Percentiles rank a stretch among this genome's conserved stretches.
Conservation (phyloP, 257 asterid genomes). For the Datura wrightii region DNA sequence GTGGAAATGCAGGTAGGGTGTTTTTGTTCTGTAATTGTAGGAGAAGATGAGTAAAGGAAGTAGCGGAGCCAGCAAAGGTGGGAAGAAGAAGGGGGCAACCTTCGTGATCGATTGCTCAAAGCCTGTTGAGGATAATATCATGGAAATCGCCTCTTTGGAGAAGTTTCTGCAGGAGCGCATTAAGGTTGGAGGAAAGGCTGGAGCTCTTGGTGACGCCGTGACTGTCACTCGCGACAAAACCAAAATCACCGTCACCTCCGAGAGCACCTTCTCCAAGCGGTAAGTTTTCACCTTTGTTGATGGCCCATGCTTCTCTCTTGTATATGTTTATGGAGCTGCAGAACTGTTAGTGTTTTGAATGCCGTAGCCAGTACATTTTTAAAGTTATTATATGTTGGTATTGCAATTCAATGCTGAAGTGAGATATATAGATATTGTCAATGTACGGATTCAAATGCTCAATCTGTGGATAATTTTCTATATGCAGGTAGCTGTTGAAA, state of each 20-base stretch:
- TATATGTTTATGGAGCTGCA: background rate
- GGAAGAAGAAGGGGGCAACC: conserved; percentile 54
- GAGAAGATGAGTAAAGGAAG: conserved; percentile 43
- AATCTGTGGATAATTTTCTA: background rate
- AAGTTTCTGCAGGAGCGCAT: conserved; percentile 60
- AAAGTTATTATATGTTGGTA: background rate
- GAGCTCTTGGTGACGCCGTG: conserved; percentile 56
- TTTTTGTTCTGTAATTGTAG: conserved; percentile 25
- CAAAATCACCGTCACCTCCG: conserved; percentile 53
- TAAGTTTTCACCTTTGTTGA: background rate
- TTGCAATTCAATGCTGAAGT: background rate
- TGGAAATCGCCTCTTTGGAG: conserved; percentile 57
- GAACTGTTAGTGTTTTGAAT: background rate
- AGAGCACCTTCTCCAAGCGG: conserved; percentile 54
- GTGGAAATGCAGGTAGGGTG: background rate
- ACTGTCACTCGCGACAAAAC: conserved; percentile 52
- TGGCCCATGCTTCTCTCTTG: background rate
- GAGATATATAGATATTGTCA: background rate
- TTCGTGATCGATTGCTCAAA: conserved; percentile 56
- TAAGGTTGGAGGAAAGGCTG: conserved; percentile 61
- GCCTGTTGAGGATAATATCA: conserved; percentile 61
- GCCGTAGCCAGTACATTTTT: too few species aligned
- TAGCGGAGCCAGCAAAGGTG: conserved; percentile 48
- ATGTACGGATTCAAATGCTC: background rate
- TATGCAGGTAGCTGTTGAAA: background rate